Base-by-base conservation (phyloP, 2,329 filamentous ascomycete genomes). In the Pezicula radicicola region DNA sequence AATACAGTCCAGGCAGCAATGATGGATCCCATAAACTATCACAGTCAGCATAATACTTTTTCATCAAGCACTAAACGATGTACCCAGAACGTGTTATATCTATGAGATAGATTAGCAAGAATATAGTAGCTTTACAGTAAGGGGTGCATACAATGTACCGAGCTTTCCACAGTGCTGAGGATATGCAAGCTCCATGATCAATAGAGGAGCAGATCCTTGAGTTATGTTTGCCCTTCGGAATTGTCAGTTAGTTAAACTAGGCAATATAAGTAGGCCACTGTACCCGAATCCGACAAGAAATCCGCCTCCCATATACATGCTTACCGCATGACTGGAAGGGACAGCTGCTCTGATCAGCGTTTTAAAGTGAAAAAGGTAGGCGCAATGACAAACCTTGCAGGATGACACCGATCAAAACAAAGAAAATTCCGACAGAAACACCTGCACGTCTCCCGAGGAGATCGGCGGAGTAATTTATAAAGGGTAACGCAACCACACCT, bases 391-490 rank as follows among this genome's bases (percentile, higher is more conserved):
- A 61, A 19, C 57, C 57, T 51, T 73, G 67, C 21, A 72, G 58
- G 4, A 66, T 64, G n/a, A n/a, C n/a, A n/a, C n/a, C n/a, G n/a
- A n/a, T n/a, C n/a, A n/a, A n/a, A n/a, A n/a, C n/a, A n/a, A n/a
- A n/a, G n/a, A n/a, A n/a, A 35, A 71, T 69, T 51, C 70, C 71
- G 33, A 71, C 51, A 44, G 74, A 65, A 68, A 72, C 71, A 57
- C 71, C 73, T 57, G 67, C 62, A 35, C 70, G 66, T 37, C 75
- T 70, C n/a, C 75, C 75, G 13, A 73, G 61, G 25, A 65, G 54
- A 66, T 77, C 74, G 18, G 72, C 71, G 18, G 66, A 66, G 61
- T 72, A 76, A 12, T 73, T 72, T 7, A 71, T 70, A 45, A 73
- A 64, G 5, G 71, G 70, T 18, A 76, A 64, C 42, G 73, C 72